These are phyloP conservation scores for Suillus plorans DNA, from an alignment of 768 basidiomycete genomes.

Conservation along the genomic window DNA sequence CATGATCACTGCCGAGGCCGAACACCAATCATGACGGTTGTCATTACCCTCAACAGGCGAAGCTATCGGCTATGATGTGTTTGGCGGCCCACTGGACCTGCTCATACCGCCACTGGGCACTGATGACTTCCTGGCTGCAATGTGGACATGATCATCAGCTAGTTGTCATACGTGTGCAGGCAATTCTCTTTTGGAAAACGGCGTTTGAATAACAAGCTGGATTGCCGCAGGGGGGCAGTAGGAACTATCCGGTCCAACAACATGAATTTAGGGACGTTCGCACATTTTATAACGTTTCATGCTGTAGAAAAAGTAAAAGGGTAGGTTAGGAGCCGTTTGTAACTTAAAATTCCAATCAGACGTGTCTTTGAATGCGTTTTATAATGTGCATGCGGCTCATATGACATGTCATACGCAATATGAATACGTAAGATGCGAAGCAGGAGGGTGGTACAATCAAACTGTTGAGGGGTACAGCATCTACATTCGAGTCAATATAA, in stretches of 20 bases:
- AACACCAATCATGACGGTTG: conserved; percentile 22
- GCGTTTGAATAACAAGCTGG: neutral
- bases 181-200: neutral
- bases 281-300: neutral
- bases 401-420: conserved; percentile 20
- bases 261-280: neutral
- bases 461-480: conserved; percentile 93
- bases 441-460: conserved; percentile 38
- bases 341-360: neutral
- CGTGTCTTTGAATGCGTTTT: conserved; percentile 1
- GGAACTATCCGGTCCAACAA: neutral
- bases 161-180: neutral
- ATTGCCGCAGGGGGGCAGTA: neutral
- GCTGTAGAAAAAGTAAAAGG: neutral
- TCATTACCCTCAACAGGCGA: conserved; percentile 14
- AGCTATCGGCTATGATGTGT: conserved; percentile 11
- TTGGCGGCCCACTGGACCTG: conserved; percentile 10
- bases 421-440: conserved; percentile 23
- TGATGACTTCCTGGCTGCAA: conserved; percentile 16
- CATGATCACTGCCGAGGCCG: conserved; percentile 21
- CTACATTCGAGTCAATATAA: conserved; percentile 34
- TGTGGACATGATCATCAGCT: neutral
- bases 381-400: conserved; percentile 21
- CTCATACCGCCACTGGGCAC: conserved; percentile 15
- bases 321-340: neutral